Conservation (phyloP, 2,329 filamentous ascomycete genomes). For the Ophiocordyceps camponoti-rufipedis region DNA sequence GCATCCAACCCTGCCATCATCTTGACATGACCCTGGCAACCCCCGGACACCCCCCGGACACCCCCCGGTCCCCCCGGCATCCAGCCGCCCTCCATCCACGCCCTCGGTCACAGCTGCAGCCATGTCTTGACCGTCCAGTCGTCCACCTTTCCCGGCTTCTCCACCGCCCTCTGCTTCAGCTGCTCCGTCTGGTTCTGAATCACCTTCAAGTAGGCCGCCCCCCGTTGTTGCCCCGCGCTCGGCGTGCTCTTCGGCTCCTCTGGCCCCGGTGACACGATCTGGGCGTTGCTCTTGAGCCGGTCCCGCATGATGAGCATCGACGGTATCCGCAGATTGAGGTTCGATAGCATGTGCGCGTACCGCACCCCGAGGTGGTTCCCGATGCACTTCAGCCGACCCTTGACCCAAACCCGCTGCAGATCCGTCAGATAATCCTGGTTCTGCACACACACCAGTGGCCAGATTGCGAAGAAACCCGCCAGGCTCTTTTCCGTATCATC, state of each 20-base stretch:
- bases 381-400: slow-evolving; percentile 33
- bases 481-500: slow-evolving; percentile 31
- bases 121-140: slow-evolving; percentile 5
- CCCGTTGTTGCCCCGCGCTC: not conserved
- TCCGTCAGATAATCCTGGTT: slow-evolving; percentile 40
- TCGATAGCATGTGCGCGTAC: slow-evolving; percentile 35
- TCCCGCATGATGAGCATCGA: slow-evolving; percentile 42
- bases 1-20: too few species aligned
- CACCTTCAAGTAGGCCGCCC: slow-evolving; percentile 2
- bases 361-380: slow-evolving; percentile 35
- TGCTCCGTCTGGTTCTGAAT: slow-evolving; percentile 4
- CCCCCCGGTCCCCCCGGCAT: too few species aligned
- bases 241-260: not conserved
- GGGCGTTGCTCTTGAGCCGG: slow-evolving; percentile 3
- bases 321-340: slow-evolving; percentile 39
- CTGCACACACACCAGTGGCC: slow-evolving; percentile 33
- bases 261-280: slow-evolving; percentile 1
- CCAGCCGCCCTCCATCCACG: not conserved
- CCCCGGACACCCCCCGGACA: too few species aligned
- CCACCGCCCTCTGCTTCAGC: slow-evolving; percentile 4
- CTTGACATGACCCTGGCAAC: too few species aligned
- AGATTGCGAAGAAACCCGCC: slow-evolving; percentile 38
- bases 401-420: slow-evolving; percentile 33
- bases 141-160: slow-evolving; percentile 2
- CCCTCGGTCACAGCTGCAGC: slow-evolving; percentile 2